Evolutionary conservation across 768 basidiomycete species (phyloP), one percentile per base, ranked within the genome.

Genomic region (Lentinula edodes): DNA sequence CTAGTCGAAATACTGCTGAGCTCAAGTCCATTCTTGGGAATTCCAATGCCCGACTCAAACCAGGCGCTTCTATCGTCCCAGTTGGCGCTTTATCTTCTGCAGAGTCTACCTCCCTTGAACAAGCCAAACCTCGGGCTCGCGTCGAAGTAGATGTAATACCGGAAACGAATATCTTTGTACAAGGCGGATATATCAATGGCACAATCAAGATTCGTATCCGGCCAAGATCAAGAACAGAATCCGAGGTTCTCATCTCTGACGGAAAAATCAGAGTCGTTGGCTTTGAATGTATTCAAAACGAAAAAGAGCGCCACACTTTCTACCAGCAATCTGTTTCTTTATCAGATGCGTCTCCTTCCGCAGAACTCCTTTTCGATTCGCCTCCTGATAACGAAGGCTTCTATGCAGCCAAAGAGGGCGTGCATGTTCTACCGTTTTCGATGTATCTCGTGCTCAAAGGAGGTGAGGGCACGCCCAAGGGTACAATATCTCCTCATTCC

Each of bases 221-320:
- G 56, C 78, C 82, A 52, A 80, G 80, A 32, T 68, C 76, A 34
- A 83, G 78, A 70, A 85, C 84, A 65, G 83, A 83, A 60, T 70
- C 80, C 1, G 76, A 83, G n/a, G 69, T 93, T 3, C 75, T 85
- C 65, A 72, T 96, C 13, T 86, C 86, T 42, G 85, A 80, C 41
- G 91, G 86, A 4, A 95, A 93, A 75, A 72, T 95, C 36, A 79
- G 93, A 61, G 78, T 95, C 20, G 80, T 95, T 57, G 93, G 95
- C 4, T 94, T 93, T 70, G 95, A 96, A 75, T 86, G 83, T 46
- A 79, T 85, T 46, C 76, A 82, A 0, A 75, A 80, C 51, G 76
- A 82, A 59, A 78, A 81, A 28, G 78, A 81, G n/a, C 78, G 88
- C 15, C 85, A 90, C 70, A 86, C 88, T 12, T 96, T 97, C 73